These are phyloP conservation scores for Diplodia seriata DNA, from an alignment of 2,329 filamentous ascomycete genomes.

Conservation along the genomic window DNA sequence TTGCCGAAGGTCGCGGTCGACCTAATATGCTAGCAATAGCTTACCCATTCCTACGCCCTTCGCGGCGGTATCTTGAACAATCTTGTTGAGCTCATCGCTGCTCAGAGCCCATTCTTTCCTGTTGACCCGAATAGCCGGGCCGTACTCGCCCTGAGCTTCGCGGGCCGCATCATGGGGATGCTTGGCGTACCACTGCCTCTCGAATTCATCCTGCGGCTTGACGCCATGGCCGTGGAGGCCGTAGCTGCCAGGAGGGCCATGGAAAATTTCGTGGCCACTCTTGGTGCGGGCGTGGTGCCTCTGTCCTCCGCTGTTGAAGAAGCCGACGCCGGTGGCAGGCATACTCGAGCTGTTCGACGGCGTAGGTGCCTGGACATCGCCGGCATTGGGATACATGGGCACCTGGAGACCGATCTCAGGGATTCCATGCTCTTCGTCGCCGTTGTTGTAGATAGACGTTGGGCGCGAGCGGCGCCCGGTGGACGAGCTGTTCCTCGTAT, in stretches of 20 bases:
- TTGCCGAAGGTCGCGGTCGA: slow-evolving; percentile 26
- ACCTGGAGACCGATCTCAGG: slow-evolving; percentile 92
- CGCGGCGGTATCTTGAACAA: slow-evolving; percentile 74
- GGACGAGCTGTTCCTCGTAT: slow-evolving; percentile 40
- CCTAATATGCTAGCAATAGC: slow-evolving; percentile 38
- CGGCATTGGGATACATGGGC: slow-evolving; percentile 90
- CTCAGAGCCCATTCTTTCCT: slow-evolving; percentile 83
- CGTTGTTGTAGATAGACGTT: slow-evolving; percentile 58
- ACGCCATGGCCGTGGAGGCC: slow-evolving; percentile 85
- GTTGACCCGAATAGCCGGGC: slow-evolving; percentile 63
- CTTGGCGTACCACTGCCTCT: slow-evolving; percentile 91
- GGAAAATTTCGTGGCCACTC: slow-evolving; percentile 73
- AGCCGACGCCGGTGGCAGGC: slow-evolving; percentile 56
- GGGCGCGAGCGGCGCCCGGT: slow-evolving; percentile 54
- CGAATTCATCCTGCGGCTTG: slow-evolving; percentile 77
- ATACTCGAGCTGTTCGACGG: slow-evolving; percentile 65
- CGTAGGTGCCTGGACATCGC: slow-evolving; percentile 94
- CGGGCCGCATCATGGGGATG: slow-evolving; percentile 79
- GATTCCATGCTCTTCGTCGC: slow-evolving; percentile 82
- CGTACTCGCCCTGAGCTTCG: slow-evolving; percentile 74
- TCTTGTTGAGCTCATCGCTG: slow-evolving; percentile 86
- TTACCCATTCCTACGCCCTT: slow-evolving; percentile 61
- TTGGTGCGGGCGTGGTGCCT: slow-evolving; percentile 71
- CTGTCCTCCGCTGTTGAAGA: slow-evolving; percentile 60
- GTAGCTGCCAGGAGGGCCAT: slow-evolving; percentile 85